Conservation (phyloP, 1,139 yeast genomes). For the Protomyces inundatus region DNA sequence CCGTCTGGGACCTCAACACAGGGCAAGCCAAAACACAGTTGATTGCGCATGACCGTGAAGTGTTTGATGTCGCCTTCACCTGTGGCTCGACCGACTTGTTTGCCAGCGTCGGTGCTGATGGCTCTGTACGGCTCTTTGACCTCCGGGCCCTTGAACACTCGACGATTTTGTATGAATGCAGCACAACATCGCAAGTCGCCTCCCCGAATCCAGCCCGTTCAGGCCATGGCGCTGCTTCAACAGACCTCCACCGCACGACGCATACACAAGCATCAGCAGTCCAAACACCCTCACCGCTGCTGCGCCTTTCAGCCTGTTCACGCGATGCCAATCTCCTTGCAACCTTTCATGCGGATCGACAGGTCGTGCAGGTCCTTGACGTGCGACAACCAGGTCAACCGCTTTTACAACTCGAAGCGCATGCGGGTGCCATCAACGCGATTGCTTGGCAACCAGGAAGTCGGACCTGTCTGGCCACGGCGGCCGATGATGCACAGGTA, state of each 20-base stretch:
- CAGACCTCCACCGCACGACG: neutral
- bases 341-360: slow-evolving; percentile 68
- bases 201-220: neutral
- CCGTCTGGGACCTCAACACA: slow-evolving; percentile 80
- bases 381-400: slow-evolving; percentile 87
- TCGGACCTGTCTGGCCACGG: slow-evolving; percentile 59
- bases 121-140: slow-evolving; percentile 88
- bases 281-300: slow-evolving; percentile 53
- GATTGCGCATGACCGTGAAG: slow-evolving; percentile 95
- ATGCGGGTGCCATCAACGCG: slow-evolving; percentile 61
- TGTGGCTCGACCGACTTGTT: slow-evolving; percentile 72
- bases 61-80: slow-evolving; percentile 82
- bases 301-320: slow-evolving; percentile 72
- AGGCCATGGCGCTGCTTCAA: neutral
- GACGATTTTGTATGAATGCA: slow-evolving; percentile 75
- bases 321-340: slow-evolving; percentile 77
- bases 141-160: slow-evolving; percentile 85
- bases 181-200: neutral
- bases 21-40: slow-evolving; percentile 87
- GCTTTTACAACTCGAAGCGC: slow-evolving; percentile 61
- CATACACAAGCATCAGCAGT: slow-evolving; percentile 38
- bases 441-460: slow-evolving; percentile 80
- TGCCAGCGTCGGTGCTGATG: slow-evolving; percentile 93
- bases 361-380: slow-evolving; percentile 65
- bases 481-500: slow-evolving; percentile 89